Conservation (phyloP, 345 rosid genomes). For the Capsella bursapastoris region DNA sequence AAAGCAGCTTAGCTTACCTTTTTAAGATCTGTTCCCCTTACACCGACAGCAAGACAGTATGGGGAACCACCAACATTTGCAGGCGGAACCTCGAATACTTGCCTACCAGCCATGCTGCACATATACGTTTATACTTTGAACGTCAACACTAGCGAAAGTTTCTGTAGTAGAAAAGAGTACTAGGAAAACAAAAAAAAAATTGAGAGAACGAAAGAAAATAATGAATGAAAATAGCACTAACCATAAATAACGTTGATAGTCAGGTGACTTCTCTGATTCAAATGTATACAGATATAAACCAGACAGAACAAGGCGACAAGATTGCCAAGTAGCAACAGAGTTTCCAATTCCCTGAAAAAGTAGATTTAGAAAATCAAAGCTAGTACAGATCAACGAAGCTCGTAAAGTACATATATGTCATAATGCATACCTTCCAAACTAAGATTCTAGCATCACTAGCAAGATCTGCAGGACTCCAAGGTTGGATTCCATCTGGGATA, state of each 20-base stretch:
- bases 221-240: conserved; percentile 43
- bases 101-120: conserved; percentile 96
- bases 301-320: conserved; percentile 85
- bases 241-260: conserved; percentile 89
- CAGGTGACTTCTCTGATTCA: conserved; percentile 82
- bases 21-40: conserved; percentile 75
- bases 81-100: conserved; percentile 80
- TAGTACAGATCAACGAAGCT: conserved; percentile 39
- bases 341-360: conserved; percentile 88
- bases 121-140: conserved; percentile 9
- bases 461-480: conserved; percentile 80
- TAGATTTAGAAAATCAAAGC: conserved; percentile 12
- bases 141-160: conserved; percentile 34
- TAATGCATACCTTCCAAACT: conserved; percentile 83
- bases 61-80: conserved; percentile 84
- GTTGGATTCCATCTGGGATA: conserved; percentile 59
- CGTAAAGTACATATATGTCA: conserved; percentile 28
- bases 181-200: not conserved
- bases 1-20: conserved; percentile 57
- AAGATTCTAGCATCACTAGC: conserved; percentile 75
- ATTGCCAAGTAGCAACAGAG: conserved; percentile 92
- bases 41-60: conserved; percentile 78
- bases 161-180: conserved; percentile 10
- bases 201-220: conserved; percentile 1
- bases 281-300: conserved; percentile 82